phyloP scores from a whole-genome alignment of 768 basidiomycete species.

The Tubosaeta sp. region DNA sequence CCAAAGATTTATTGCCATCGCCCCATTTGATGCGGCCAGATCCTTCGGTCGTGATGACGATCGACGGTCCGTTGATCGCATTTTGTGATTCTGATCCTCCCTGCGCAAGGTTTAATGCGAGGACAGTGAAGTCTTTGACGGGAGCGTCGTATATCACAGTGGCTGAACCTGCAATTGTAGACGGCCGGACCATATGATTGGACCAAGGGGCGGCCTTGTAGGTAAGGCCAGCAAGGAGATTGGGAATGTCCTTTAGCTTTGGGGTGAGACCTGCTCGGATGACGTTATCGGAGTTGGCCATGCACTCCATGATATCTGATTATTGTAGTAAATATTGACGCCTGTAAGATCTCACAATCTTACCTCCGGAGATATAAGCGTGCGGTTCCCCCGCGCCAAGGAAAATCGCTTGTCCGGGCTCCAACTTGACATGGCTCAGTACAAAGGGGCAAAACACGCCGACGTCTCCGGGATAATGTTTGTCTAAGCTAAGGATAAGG shows the following conservation, averaged over 20 bases:
- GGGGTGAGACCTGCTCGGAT: constrained; percentile 97
- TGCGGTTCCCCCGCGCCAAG: constrained; percentile 96
- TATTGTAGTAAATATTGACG: background rate
- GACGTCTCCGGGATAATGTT: constrained; percentile 87
- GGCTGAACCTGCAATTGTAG: constrained; percentile 38
- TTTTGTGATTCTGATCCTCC: constrained; percentile 52
- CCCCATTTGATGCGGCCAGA: constrained; percentile 53
- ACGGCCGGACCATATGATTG: constrained; percentile 67
- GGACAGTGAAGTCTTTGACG: constrained; percentile 88
- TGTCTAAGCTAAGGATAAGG: constrained; percentile 57
- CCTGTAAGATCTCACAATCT: constrained; percentile 16
- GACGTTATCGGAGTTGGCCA: constrained; percentile 99
- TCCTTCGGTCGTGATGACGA: constrained; percentile 74
- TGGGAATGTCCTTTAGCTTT: constrained; percentile 90
- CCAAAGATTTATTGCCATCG: constrained; percentile 32
- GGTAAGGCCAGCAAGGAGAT: constrained; percentile 82
- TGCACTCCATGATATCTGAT: constrained; percentile 95
- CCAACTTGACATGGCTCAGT: constrained; percentile 78
- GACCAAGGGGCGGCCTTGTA: constrained; percentile 68
- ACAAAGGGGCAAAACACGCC: constrained; percentile 91
- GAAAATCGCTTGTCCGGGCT: constrained; percentile 88
- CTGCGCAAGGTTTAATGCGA: constrained; percentile 49
- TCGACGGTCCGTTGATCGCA: constrained; percentile 76
- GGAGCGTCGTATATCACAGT: constrained; percentile 82
- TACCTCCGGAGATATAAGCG: constrained; percentile 92